Evolutionary conservation across 768 basidiomycete species (phyloP), one percentile per base, ranked within the genome.

Genomic region (Clitopilus hobsonii): DNA sequence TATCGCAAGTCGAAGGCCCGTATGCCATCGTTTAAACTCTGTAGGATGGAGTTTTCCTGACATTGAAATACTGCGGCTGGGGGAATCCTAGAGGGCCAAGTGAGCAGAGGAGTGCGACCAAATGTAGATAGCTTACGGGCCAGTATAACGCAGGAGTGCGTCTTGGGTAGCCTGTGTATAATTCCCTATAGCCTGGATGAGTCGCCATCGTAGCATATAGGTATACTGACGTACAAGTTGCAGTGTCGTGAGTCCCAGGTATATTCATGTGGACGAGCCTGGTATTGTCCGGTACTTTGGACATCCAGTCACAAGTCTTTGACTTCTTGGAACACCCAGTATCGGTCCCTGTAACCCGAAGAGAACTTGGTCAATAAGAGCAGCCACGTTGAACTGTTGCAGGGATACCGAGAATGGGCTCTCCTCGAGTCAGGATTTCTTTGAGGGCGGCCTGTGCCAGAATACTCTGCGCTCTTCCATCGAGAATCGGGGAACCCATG

Each of bases 201-300:
- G n/a, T n/a, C n/a, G n/a, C n/a, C n/a, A n/a, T n/a, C n/a, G n/a
- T n/a, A n/a, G n/a, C n/a, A n/a, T n/a, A n/a, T n/a, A n/a, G n/a
- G n/a, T n/a, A n/a, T n/a, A n/a, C n/a, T n/a, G n/a, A n/a, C 67
- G 26, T 62, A 75, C 78, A 75, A 10, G 80, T 80, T 1, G 75
- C 67, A 0, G 78, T 68, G 62, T 82, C 80, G 56, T 82, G 79
- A 2, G 76, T 78, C 25, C 79, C 80, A 10, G 79, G 80, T n/a
- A 82, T 58, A 58, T 79, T 80, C 74, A 80, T 76, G 36, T 74
- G 71, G 7, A 76, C 75, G 1, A 81, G 61, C 53, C 62, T 65
- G 0, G 74, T 80, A 36, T 59, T 69, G 58, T 80, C 78, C 2
- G 72, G 62, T 29, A 77, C 54, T 25, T 64, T 69, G 6, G 74